These are phyloP conservation scores for Syzygium syzygioides DNA, from an alignment of 441 rosid species.

Conservation along the genomic window DNA sequence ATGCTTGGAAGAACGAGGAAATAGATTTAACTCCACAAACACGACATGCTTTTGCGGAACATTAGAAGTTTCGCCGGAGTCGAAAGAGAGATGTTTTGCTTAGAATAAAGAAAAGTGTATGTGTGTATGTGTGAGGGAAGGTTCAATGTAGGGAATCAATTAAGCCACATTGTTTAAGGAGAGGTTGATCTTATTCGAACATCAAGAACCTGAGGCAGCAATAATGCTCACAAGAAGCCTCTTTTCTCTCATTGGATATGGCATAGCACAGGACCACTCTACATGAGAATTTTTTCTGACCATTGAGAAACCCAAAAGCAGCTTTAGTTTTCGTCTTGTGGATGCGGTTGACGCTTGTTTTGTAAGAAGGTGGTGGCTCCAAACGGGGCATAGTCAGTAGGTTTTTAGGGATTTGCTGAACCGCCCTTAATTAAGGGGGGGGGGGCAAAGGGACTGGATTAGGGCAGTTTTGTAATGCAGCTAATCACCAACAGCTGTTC, in stretches of 20 bases:
- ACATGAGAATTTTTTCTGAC: not conserved
- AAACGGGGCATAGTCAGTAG: not conserved
- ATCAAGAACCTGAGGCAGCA: not conserved
- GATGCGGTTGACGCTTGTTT: not conserved
- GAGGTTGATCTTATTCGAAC: not conserved
- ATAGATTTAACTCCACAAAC: not conserved
- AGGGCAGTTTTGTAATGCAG: not conserved
- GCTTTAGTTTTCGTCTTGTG: not conserved
- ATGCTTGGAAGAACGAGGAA: not conserved
- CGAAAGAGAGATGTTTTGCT: not conserved
- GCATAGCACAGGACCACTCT: not conserved
- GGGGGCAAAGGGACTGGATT: not conserved
- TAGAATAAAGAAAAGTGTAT: not conserved
- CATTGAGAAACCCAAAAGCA: not conserved
- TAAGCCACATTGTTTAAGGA: not conserved
- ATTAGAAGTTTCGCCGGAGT: not conserved
- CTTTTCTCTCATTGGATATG: not conserved
- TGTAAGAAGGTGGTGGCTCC: not conserved
- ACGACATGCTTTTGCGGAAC: not conserved
- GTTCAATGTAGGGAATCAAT: not conserved
- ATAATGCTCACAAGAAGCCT: not conserved
- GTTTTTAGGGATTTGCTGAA: not conserved
- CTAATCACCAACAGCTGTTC: slow-evolving; percentile 1
- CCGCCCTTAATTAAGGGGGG: not conserved
- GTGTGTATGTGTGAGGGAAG: not conserved